Evolutionary conservation across 306 rosid genomes (phyloP), one percentile per base, ranked within the genome.

Genomic region (Betula pendula): DNA sequence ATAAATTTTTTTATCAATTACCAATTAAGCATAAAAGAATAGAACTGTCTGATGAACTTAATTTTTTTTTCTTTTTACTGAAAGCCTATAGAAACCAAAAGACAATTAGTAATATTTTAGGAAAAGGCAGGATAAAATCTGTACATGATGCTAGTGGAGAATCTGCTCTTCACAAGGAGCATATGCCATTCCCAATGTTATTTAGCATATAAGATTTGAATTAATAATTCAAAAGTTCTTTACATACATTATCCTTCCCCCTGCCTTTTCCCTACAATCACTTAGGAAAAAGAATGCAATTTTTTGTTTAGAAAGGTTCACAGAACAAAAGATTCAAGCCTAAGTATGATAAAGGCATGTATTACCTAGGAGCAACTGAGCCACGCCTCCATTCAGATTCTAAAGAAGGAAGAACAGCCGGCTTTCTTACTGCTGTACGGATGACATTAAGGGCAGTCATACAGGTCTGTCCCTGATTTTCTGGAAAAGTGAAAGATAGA

Each of bases 331-430:
- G 16, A 67, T 17, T 15, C 51, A 19, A 49, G 69, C 77, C 31
- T 44, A 70, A 73, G 52, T 53, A 79, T n/a, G 43, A 51, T 72
- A 43, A 40, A 58, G 33, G 62, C 42, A 68, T 14, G 48, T 70
- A 84, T 84, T 88, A 94, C 98, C 98, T 94, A 53, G 98, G 91
- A 81, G 94, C 87, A 68, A 91, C 96, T 19, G 89, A 86, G 75
- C 96, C 97, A 81, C 82, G 89, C 83, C 94, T 90, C 98, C 98
- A 94, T 77, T 94, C 98, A 65, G 92, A 88, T 90, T 94, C 98
- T 83, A 94, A 70, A 69, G 97, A 94, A 69, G 93, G 92, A n/a
- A 94, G 85, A 68, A 94, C 94, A 17, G 96, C 92, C 14, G 96
- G 90, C 80, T 90, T 91, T 75, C 31, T 86, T 63, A 94, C 96